Evolutionary conservation across 345 rosid species (phyloP), one percentile per base, ranked within the genome.

Genomic region (Dimocarpus longan): DNA sequence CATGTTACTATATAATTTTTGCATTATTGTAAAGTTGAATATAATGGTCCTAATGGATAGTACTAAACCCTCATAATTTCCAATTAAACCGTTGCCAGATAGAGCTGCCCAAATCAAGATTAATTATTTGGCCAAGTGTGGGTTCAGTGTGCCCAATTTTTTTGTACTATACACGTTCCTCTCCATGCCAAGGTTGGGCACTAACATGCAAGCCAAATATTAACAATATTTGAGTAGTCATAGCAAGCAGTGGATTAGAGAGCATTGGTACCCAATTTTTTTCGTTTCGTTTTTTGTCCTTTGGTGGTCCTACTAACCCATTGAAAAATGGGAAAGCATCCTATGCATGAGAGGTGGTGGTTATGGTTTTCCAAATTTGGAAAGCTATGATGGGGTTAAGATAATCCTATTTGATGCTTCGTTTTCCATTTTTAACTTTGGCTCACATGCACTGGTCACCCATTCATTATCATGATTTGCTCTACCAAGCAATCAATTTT

Each of bases 101-200:
- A 68, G 59, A 22, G 46, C 63, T 39, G 65, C 50, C 65, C n/a
- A 65, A 71, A 56, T 56, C 64, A 66, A 54, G 9, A n/a, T 46
- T 81, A 78, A n/a, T 46, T 81, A 78, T 39, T 73, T 57, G 80
- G 48, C 68, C 73, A 81, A 72, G 48, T 76, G 64, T 76, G 70
- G 79, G 32, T 13, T 70, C 39, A 68, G 13, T 52, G 19, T 52
- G 13, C 21, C 71, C 73, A 66, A 43, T 26, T 26, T 26, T 52
- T 18, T 15, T 13, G 12, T 18, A 18, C 8, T 43, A 10, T 32
- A 60, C 56, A 42, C 10, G 3, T 40, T 10, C 52, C 28, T 26
- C 28, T 26, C 28, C 28, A 26, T 26, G 28, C 28, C 28, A 26
- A 26, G 28, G 28, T 26, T 26, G 28, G 28, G 28, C 28, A 26